Percentiles rank a stretch among this genome's conserved stretches.
These are phyloP conservation scores for Trichoderma sp. DNA, from an alignment of 2,329 filamentous ascomycete species.

Conservation along the genomic window DNA sequence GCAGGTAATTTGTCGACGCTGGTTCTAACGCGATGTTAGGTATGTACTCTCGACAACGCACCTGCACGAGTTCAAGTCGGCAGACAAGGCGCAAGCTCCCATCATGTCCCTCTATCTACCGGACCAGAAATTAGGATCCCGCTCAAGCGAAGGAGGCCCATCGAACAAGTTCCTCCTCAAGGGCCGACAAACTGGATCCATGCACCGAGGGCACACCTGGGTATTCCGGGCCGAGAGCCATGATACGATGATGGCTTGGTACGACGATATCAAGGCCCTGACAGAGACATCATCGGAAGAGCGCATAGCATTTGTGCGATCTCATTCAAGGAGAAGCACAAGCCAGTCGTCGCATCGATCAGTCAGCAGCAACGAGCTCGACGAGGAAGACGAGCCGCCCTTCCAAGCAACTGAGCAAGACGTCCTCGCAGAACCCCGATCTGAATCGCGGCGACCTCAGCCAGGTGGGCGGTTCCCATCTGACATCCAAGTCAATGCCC, in stretches of 20 bases:
- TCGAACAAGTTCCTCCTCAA: conserved; percentile 99
- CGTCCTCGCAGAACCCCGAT: conserved; percentile 52
- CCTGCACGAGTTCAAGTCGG: conserved; percentile 98
- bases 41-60: conserved; percentile 96
- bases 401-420: conserved; percentile 56
- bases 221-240: conserved; percentile 73
- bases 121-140: conserved; percentile 93
- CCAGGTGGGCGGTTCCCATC: conserved; percentile 97
- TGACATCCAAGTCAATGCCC: conserved; percentile 80
- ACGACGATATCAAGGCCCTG: conserved; percentile 86
- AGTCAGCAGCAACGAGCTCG: conserved; percentile 74
- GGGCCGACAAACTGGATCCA: conserved; percentile 86
- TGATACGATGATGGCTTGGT: conserved; percentile 98
- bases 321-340: conserved; percentile 77
- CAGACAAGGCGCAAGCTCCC: conserved; percentile 86
- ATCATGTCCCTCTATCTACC: conserved; percentile 96
- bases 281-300: conserved; percentile 89
- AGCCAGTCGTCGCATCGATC: conserved; percentile 68
- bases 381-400: conserved; percentile 72
- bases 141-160: conserved; percentile 78
- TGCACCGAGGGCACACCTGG: conserved; percentile 82
- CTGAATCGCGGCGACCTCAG: conserved; percentile 72
- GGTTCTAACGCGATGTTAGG: conserved; percentile 52
- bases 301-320: conserved; percentile 82
- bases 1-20: background rate